These are phyloP conservation scores for Backusella mclennaniae DNA, from an alignment of 192 early-diverging fungal genomes.

Conservation along the genomic window DNA sequence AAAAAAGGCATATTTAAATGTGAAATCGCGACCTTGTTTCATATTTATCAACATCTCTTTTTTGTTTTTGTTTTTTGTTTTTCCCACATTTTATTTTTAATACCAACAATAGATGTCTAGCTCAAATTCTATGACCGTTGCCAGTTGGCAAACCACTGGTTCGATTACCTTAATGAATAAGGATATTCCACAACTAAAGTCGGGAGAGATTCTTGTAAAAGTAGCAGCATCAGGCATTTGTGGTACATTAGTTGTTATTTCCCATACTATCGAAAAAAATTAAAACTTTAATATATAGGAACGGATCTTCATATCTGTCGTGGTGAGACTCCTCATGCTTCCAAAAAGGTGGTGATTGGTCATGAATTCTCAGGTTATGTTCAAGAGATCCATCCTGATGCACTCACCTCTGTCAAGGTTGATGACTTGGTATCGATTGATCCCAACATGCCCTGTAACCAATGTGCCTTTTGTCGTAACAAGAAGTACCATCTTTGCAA, in stretches of 20 bases:
- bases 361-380: slow-evolving; percentile 53
- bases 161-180: slow-evolving; percentile 39
- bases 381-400: slow-evolving; percentile 40
- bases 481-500: slow-evolving; percentile 47
- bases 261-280: not conserved
- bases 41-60: not conserved
- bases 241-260: slow-evolving; percentile 20
- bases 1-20: slow-evolving; percentile 5
- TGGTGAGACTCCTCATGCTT: slow-evolving; percentile 52
- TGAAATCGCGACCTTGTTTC: not conserved
- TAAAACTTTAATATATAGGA: slow-evolving; percentile 16
- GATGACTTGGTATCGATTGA: slow-evolving; percentile 49
- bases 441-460: slow-evolving; percentile 48
- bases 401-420: slow-evolving; percentile 22
- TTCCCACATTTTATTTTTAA: not conserved
- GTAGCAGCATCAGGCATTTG: slow-evolving; percentile 55
- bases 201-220: slow-evolving; percentile 43
- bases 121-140: slow-evolving; percentile 20
- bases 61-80: not conserved
- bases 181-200: slow-evolving; percentile 30
- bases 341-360: slow-evolving; percentile 41
- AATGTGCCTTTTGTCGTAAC: slow-evolving; percentile 45
- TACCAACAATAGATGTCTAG: not conserved
- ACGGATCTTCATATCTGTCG: slow-evolving; percentile 56
- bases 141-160: slow-evolving; percentile 47